A percentile compares a stretch with the other conserved stretches of the same genome.
Evolutionary conservation across 208 protist species (phyloP).

Genomic region (Tetramitus jugosus): DNA sequence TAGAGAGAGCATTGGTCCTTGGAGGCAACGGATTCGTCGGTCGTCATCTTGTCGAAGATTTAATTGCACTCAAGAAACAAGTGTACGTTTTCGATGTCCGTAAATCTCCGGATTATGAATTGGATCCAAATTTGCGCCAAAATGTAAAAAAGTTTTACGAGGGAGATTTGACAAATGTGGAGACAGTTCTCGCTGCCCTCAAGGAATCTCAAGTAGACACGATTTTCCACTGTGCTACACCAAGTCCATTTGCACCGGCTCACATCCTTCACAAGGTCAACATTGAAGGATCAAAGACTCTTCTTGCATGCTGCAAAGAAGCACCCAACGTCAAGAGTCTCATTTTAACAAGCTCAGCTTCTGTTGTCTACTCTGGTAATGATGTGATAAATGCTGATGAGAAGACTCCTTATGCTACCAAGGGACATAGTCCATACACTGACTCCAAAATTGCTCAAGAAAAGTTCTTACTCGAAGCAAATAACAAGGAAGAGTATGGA

Average conservation of each 20-base stretch:
- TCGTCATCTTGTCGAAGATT: conserved; percentile 24
- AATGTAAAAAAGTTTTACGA: conserved; percentile 19
- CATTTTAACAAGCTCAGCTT: conserved; percentile 26
- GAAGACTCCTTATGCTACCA: conserved; percentile 24
- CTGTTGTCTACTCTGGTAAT: conserved; percentile 30
- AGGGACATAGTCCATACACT: conserved; percentile 26
- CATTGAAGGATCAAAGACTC: conserved; percentile 25
- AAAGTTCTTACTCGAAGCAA: conserved; percentile 24
- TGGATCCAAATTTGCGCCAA: conserved; percentile 12
- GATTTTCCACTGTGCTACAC: conserved; percentile 23
- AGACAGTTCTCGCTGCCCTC: background rate
- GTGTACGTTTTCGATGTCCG: conserved; percentile 29
- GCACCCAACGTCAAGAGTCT: conserved; percentile 4
- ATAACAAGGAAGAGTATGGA: conserved; percentile 10
- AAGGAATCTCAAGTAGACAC: conserved; percentile 1
- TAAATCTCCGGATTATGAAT: background rate
- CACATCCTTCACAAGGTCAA: conserved; percentile 24
- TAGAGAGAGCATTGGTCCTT: conserved; percentile 24
- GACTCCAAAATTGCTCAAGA: conserved; percentile 32
- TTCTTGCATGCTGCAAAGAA: conserved; percentile 16
- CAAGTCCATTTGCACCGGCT: conserved; percentile 12
- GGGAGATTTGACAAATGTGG: conserved; percentile 17
- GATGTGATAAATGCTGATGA: conserved; percentile 29
- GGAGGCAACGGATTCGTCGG: conserved; percentile 34
- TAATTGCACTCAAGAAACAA: conserved; percentile 17